Evolutionary conservation across 139 green algal genomes (phyloP), one percentile per base, ranked within the genome.

Genomic region (Coelastrella sp.): DNA sequence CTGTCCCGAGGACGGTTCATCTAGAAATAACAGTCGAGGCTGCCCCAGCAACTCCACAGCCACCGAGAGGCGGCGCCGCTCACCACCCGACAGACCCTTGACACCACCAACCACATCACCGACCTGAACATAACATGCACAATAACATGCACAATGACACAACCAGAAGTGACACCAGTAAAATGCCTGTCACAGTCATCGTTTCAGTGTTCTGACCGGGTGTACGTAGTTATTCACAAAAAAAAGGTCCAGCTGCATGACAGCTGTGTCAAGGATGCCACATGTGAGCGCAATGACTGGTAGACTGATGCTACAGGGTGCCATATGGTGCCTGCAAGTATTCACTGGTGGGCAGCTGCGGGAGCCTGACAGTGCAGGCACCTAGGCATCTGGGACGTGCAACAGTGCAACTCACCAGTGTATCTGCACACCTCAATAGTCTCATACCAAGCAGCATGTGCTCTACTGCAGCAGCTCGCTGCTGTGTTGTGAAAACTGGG

Each of bases 1-100:
- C 56, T 98, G 93, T 4, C 96, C 96, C 22, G 78, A 94, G 73
- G 94, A 97, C n/a, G 96, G 96, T 91, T 98, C 96, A 79, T 93
- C 93, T 84, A 94, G 70, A 22, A 94, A 65, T 65, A 94, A 73
- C 68, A 95, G n/a, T 61, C 27, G 20, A 12, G 95, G 95, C 10
- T 93, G 81, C 0, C 87, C 95, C 14, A 97, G 90, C 24, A 98
- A 91, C 92, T 97, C 96, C 91, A 97, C 96, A 19, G 79, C 96
- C 14, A 96, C 95, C 4, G 93, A 91, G 7, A 98, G 92, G 20
- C 96, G 89, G 68, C 94, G 91, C 81, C 95, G 92, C 90, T 98
- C 96, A 20, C 96, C 96, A 81, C 95, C 95, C 27, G 78, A 93
- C 73, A 96, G 85, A 81, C 94, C 95, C 22, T 84, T 83, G 17